Base-by-base conservation (phyloP, 306 rosid species). In the Canavalia ensiformis region DNA sequence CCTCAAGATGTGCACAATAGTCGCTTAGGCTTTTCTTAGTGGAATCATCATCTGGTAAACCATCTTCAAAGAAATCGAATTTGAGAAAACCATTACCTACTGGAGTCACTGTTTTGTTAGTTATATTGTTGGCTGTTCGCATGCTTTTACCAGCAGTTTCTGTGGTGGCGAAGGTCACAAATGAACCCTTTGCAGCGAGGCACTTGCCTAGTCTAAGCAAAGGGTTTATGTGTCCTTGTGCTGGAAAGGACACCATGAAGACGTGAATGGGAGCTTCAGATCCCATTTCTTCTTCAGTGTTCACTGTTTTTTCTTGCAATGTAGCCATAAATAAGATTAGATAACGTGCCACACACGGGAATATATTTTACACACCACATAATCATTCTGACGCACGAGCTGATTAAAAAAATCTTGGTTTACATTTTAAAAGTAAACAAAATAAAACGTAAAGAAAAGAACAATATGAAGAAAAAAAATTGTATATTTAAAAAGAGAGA, bases 221-320 rank as follows among this genome's bases (percentile, higher is more conserved):
- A 34, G 97, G 97, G 83, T 92, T 92, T 4, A 92, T 82, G 81
- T 92, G 97, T n/a, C 97, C 97, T 64, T 92, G 97, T 47, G 76
- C 95, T 0, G 95, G 90, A 76, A 76, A 91, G 0, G 92, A 91
- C 7, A 92, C 80, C 9, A 92, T 78, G 63, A 92, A 79, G 44
- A 88, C 77, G 55, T 87, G 88, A 4, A 79, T 30, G 0, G 47
- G 79, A 45, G 87, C 3, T 55, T 82, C 88, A 4, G 88, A 77
- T 1, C 59, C 87, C 95, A 90, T 90, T 47, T 34, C 35, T 29
- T 30, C 47, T 35, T 1, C 6, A 18, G 25, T 18, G 25, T 31
- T 28, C 5, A 0, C 1, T 13, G 39, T 12, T 41, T 54, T 41
- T 60, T 71, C 9, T 33, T 8, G 0, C 0, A n/a, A 3, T 18